Evolutionary conservation across 371 early-diverging fungal genomes (phyloP).

Genomic region (Actinomortierella wolfii): DNA sequence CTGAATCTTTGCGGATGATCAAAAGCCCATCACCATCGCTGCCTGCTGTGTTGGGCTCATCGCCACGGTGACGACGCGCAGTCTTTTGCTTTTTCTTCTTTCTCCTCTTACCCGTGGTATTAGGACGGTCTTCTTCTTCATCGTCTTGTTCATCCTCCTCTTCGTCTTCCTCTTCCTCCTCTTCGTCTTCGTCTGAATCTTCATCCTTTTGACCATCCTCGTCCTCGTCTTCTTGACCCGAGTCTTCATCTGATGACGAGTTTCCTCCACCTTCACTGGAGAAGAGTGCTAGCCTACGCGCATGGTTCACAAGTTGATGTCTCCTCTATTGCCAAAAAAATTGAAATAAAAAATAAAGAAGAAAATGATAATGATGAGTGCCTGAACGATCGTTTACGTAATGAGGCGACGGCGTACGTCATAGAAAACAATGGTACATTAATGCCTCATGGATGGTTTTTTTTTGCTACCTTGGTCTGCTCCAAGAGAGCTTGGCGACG

Average conservation of each 20-base stretch:
- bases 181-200: constrained; percentile 11
- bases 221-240: constrained; percentile 8
- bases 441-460: too few species aligned
- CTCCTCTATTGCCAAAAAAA: constrained; percentile 23
- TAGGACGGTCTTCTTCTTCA: not conserved
- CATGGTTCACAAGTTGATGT: constrained; percentile 43
- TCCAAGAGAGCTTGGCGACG: constrained; percentile 31
- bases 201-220: constrained; percentile 16
- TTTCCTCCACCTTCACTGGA: constrained; percentile 25
- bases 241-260: constrained; percentile 19
- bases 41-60: too few species aligned
- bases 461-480: constrained; percentile 34
- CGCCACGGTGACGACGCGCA: too few species aligned
- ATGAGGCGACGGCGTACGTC: too few species aligned
- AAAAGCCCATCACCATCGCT: too few species aligned
- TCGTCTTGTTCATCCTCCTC: not conserved
- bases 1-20: not conserved
- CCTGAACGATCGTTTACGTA: too few species aligned
- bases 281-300: constrained; percentile 38
- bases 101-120: too few species aligned
- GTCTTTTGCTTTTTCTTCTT: too few species aligned
- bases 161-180: constrained; percentile 1
- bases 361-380: not conserved
- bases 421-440: too few species aligned
- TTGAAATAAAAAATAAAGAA: constrained; percentile 3